Evolutionary conservation across 73 alveolate species (phyloP).

Genomic region (Tetrahymena thermophila): DNA sequence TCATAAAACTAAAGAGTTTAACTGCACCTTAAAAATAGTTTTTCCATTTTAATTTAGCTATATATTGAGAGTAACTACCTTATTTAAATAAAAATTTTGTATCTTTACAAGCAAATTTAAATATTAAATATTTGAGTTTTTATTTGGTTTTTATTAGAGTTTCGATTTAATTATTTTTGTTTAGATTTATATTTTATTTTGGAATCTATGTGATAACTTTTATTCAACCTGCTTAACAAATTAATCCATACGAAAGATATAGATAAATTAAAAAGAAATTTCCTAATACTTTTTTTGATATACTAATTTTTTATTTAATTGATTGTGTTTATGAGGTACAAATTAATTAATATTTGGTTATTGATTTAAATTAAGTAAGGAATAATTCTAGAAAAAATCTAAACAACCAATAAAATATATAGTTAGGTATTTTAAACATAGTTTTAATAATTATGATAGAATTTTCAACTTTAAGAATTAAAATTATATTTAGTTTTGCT

Average conservation of each 20-base stretch:
- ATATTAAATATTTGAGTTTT: background rate
- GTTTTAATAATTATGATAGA: no score
- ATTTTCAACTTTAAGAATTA: no score
- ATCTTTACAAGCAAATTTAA: background rate
- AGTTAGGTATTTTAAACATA: no score
- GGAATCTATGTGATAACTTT: background rate
- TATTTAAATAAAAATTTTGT: no score
- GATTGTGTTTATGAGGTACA: background rate
- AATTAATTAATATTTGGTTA: background rate
- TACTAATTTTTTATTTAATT: no score
- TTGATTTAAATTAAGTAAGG: background rate
- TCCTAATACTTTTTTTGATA: background rate
- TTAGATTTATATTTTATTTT: no score
- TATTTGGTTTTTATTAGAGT: background rate
- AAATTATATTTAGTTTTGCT: no score
- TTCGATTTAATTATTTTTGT: no score
- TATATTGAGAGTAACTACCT: background rate
- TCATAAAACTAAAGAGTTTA: background rate
- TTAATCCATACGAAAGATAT: background rate
- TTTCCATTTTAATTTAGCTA: background rate
- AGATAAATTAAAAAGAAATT: background rate
- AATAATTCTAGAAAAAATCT: background rate
- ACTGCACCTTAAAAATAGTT: background rate
- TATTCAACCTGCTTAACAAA: background rate
- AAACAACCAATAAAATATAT: background rate